These are phyloP conservation scores for Paecilomyces formosus DNA, from an alignment of 2,329 filamentous ascomycete species.

Conservation along the genomic window DNA sequence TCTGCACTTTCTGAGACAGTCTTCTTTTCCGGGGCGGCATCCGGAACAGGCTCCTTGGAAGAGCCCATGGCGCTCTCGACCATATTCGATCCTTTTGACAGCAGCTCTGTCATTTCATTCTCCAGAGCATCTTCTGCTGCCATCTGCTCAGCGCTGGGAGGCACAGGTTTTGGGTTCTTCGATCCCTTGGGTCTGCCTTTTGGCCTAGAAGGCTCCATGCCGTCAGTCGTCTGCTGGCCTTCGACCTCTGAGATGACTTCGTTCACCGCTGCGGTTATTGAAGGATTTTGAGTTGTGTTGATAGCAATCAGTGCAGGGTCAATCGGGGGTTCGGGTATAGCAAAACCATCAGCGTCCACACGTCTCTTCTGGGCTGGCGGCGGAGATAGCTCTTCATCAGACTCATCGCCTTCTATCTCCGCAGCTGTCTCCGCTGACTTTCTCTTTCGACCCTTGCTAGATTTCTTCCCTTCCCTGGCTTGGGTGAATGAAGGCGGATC, in stretches of 20 bases:
- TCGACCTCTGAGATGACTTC: slow-evolving; percentile 15
- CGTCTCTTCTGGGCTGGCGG: slow-evolving; percentile 28
- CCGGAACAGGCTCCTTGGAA: slow-evolving; percentile 18
- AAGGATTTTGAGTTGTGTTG: slow-evolving; percentile 13
- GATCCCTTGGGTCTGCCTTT: slow-evolving; percentile 23
- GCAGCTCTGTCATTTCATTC: slow-evolving; percentile 61
- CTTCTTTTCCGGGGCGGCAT: slow-evolving; percentile 19
- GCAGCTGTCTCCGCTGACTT: slow-evolving; percentile 28
- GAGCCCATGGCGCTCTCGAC: slow-evolving; percentile 17
- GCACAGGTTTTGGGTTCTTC: slow-evolving; percentile 10
- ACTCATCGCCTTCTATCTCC: slow-evolving; percentile 41
- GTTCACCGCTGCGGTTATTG: slow-evolving; percentile 13
- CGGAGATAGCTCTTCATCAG: slow-evolving; percentile 12
- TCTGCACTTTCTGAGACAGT: slow-evolving; percentile 48
- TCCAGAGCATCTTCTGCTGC: slow-evolving; percentile 57
- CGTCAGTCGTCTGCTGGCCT: slow-evolving; percentile 5
- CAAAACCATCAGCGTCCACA: slow-evolving; percentile 61
- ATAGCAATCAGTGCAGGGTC: slow-evolving; percentile 33
- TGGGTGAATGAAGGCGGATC: slow-evolving; percentile 73
- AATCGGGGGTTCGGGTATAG: slow-evolving; percentile 48
- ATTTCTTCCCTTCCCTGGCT: slow-evolving; percentile 52
- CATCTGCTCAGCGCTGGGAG: slow-evolving; percentile 50
- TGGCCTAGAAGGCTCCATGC: slow-evolving; percentile 4
- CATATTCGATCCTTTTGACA: slow-evolving; percentile 37
- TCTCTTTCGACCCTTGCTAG: slow-evolving; percentile 30